Percentiles rank a stretch among this genome's conserved stretches.
Evolutionary conservation across 2,329 filamentous ascomycete genomes (phyloP).

Genomic region (Monilinia vaccinii-corymbosi): DNA sequence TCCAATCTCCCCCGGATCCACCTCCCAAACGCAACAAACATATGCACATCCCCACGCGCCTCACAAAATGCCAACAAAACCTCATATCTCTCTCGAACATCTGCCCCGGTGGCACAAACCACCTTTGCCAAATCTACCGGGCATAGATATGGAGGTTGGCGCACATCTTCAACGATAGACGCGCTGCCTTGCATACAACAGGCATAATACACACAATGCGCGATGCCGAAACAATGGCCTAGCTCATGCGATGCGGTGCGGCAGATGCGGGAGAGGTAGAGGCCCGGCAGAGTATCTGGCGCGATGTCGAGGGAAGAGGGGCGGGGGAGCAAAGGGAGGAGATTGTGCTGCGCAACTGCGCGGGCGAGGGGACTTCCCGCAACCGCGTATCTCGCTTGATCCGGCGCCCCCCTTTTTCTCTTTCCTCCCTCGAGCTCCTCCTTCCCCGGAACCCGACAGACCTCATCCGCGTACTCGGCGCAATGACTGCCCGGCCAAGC

Average conservation of each 20-base stretch:
- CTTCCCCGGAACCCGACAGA: background rate
- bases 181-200: constrained; percentile 56
- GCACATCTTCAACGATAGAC: constrained; percentile 45
- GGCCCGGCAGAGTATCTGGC: constrained; percentile 27
- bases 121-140: constrained; percentile 50
- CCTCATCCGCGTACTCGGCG: constrained; percentile 36
- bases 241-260: constrained; percentile 56
- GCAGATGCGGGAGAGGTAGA: constrained; percentile 50
- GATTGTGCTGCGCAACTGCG: constrained; percentile 28
- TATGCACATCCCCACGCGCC: constrained; percentile 31
- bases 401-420: background rate
- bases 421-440: background rate
- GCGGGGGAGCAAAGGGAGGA: constrained; percentile 10
- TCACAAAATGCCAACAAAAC: constrained; percentile 36
- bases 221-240: constrained; percentile 58
- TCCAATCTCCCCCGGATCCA: constrained; percentile 34
- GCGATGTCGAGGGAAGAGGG: constrained; percentile 13
- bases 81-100: constrained; percentile 32
- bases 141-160: constrained; percentile 56
- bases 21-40: constrained; percentile 38
- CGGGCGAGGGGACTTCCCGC: constrained; percentile 26
- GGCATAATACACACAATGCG: constrained; percentile 56
- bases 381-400: background rate
- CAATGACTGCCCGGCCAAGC: constrained; percentile 60
- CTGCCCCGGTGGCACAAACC: constrained; percentile 22